Evolutionary conservation across 2,329 filamentous ascomycete genomes (phyloP), one percentile per base, ranked within the genome.

Genomic region (Amauroascus niger): DNA sequence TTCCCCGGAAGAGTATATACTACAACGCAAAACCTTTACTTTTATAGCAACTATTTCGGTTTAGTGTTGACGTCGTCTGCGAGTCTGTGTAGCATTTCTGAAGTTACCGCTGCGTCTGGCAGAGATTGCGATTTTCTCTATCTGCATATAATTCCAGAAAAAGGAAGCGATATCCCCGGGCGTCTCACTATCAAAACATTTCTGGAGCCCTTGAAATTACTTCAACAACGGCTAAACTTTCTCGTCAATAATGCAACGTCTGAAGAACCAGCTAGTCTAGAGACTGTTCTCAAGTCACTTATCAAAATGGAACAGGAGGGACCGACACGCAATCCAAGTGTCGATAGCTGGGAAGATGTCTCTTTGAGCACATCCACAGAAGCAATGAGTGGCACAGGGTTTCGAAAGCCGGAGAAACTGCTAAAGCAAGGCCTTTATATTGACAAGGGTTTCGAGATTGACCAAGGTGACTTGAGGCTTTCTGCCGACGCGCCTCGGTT

Each of bases 31-130:
- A 86, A 90, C 59, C 83, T 98, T 67, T 97, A 95, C 69, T 97
- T 98, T 65, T 98, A 96, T 70, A 94, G 90, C 62, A 87, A 97
- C 64, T 87, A 96, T 65, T 83, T 96, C 67, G 93, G 93, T 5
- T 78, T 98, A 5, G 86, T 97, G 0, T 77, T 95, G 33, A 87
- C 91, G 1, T 91, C 89, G 49, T 81, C 81, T 14, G 81, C 94
- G 49, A 82, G 79, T 52, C 76, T 98, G 54, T 79, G 83, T 52
- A 82, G 79, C 18, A 88, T 98, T 54, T 82, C 82, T 7, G 93
- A 97, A 69, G 88, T 97, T 40, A 96, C 88, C 22, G 87, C 87
- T 35, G 88, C 88, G 1, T 85, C 88, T 11, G 93, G 93, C 18
- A 84, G 84, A 65, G 89, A 96, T 62, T 95, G 88, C 65, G 93